Conservation (phyloP, 2,329 filamentous ascomycete genomes). For the Harringtonia aguacate region DNA sequence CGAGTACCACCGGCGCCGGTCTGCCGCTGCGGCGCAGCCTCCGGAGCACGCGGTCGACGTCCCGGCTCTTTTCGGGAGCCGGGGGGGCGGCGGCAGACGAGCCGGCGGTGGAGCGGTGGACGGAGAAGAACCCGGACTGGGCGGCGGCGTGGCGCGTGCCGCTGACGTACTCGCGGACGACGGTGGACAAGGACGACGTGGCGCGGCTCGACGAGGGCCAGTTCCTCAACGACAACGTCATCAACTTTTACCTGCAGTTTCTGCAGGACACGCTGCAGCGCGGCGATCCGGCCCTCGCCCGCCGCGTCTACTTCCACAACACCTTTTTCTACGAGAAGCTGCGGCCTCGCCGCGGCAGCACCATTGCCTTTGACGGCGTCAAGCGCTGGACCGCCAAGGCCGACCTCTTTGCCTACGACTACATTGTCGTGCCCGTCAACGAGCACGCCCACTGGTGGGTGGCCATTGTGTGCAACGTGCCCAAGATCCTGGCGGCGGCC, state of each 20-base stretch:
- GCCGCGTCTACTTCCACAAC: slow-evolving; percentile 78
- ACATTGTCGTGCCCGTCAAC: slow-evolving; percentile 86
- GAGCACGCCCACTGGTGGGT: slow-evolving; percentile 86
- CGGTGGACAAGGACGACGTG: slow-evolving; percentile 63
- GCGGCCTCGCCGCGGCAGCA: slow-evolving; percentile 44
- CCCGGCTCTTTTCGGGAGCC: too few relatives aligned
- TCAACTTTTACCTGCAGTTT: slow-evolving; percentile 76
- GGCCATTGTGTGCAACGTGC: slow-evolving; percentile 86
- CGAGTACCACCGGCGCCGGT: too few relatives aligned
- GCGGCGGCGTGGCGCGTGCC: slow-evolving; percentile 41
- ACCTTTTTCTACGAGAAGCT: slow-evolving; percentile 83
- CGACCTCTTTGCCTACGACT: slow-evolving; percentile 78
- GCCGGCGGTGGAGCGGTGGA: slow-evolving; percentile 37
- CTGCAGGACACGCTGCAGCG: slow-evolving; percentile 51
- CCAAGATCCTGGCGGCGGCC: slow-evolving; percentile 38
- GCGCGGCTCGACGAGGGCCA: slow-evolving; percentile 69
- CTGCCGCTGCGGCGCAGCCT: not conserved
- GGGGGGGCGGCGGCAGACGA: too few relatives aligned
- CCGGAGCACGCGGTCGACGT: not conserved
- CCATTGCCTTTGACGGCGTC: slow-evolving; percentile 76
- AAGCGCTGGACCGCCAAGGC: slow-evolving; percentile 78
- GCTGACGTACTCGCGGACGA: slow-evolving; percentile 54
- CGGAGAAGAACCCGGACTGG: slow-evolving; percentile 39
- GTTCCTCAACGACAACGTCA: slow-evolving; percentile 86
- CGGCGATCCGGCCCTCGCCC: slow-evolving; percentile 41